Base-by-base conservation (phyloP, 2,329 filamentous ascomycete species). In the Samsoniella hepiali region DNA sequence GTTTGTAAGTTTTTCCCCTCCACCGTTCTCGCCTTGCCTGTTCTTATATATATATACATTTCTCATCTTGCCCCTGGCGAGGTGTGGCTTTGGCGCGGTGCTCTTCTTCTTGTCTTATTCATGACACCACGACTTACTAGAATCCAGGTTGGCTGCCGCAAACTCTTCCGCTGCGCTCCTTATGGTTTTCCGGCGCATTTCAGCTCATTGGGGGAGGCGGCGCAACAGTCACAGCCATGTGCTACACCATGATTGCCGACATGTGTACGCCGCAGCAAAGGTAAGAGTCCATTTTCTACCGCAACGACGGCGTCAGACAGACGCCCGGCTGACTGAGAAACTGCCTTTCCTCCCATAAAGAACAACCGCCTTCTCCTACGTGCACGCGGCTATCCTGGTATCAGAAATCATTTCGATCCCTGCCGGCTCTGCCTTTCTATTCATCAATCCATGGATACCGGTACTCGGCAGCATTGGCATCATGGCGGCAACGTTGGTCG, bases 101-200 rank as follows among this genome's bases (percentile, higher is more conserved):
- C 9, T 5, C 7, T 3, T 5, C 7, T 3, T 8, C 22, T 15
- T 49, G 15, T 7, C 42, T 15, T 1, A 17, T n/a, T 4, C 2
- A 51, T 11, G n/a, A n/a, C 50, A 27, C 4, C 4, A 11, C 10
- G 5, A 7, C 50, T 53, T 11, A 53, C 50, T 36, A 10, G 10
- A 53, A 22, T 22, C 22, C n/a, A 53, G 50, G 50, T n/a, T 53
- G 50, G 50, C n/a, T 53, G 3, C 50, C 50, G 10, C 50, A 53
- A 13, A 38, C 32, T 27, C 32, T 53, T 7, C 50, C 50, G 4
- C n/a, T 53, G 32, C 50, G 50, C 10, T 5, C 32, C 10, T 38
- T 53, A 31, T 53, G 50, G 50, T 38, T 53, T n/a, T 53, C 50
- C 5, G 50, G 50, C 50, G 50, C 10, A 32, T 53, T 53, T 53